phyloP scores from a whole-genome alignment of 768 basidiomycete species.

The Suillus plorans region DNA sequence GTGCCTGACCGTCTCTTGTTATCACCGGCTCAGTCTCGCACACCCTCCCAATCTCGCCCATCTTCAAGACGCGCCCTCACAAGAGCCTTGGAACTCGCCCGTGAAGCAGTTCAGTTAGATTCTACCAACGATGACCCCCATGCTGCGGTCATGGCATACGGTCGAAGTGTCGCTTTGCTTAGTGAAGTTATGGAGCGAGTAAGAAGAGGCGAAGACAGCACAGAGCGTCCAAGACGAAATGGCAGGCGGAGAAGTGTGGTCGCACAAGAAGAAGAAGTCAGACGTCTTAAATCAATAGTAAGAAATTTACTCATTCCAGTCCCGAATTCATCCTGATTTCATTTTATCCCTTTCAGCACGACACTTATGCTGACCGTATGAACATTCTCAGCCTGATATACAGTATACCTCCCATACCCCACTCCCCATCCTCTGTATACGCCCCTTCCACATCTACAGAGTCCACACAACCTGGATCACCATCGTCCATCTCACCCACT shows the following conservation, averaged over 20 bases:
- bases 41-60: constrained; percentile 47
- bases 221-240: constrained; percentile 59
- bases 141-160: constrained; percentile 87
- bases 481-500: constrained; percentile 36
- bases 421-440: constrained; percentile 57
- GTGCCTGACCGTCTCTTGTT: constrained; percentile 44
- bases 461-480: constrained; percentile 37
- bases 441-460: constrained; percentile 39
- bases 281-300: constrained; percentile 84
- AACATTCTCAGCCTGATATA: constrained; percentile 89
- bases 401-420: constrained; percentile 76
- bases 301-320: constrained; percentile 30
- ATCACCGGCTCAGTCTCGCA: constrained; percentile 43
- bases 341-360: constrained; percentile 56
- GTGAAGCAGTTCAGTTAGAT: constrained; percentile 87
- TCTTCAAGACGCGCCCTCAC: constrained; percentile 88
- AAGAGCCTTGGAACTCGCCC: constrained; percentile 80
- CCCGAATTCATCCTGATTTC: not conserved
- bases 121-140: constrained; percentile 86
- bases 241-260: constrained; percentile 75
- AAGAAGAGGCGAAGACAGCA: constrained; percentile 78
- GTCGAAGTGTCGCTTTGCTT: constrained; percentile 79
- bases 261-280: constrained; percentile 90
- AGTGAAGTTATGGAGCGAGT: constrained; percentile 94
- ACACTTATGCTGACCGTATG: constrained; percentile 94